These are phyloP conservation scores for Penicillium paradoxum DNA, from an alignment of 495 filamentous ascomycete species.

Conservation along the genomic window DNA sequence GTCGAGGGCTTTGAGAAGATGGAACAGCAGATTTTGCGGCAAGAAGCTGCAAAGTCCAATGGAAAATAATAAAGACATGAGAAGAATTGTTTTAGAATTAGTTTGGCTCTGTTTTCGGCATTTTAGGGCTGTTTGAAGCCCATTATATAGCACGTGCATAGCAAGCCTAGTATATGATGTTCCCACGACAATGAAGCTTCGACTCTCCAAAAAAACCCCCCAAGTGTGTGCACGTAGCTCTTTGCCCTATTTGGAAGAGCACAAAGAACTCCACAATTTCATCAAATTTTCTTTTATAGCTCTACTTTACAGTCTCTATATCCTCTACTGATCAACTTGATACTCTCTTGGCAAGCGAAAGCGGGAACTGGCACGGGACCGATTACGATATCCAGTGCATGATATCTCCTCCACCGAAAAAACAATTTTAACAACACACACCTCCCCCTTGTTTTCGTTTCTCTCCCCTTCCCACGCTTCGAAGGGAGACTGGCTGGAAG, in stretches of 20 bases:
- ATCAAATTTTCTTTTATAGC: not conserved
- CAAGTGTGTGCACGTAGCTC: not conserved
- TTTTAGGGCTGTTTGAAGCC: not conserved
- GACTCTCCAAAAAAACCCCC: not conserved
- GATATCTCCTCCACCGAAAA: constrained; percentile 27
- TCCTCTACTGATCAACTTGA: not conserved
- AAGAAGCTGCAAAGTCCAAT: constrained; percentile 16
- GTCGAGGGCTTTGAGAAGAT: constrained; percentile 74
- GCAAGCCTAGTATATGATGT: not conserved
- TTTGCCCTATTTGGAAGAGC: not conserved
- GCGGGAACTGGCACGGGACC: constrained; percentile 25
- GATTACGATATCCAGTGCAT: constrained; percentile 23
- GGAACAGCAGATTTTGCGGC: constrained; percentile 61
- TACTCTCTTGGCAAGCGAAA: constrained; percentile 13
- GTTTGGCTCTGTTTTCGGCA: not conserved
- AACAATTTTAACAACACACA: constrained; percentile 29
- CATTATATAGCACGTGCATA: not conserved
- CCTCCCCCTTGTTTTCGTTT: constrained; percentile 11
- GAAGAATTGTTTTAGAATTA: not conserved
- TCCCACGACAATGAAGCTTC: not conserved
- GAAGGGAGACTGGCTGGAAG: constrained; percentile 43
- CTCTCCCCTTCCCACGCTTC: constrained; percentile 21
- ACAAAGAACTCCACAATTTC: not conserved
- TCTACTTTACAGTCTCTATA: not conserved
- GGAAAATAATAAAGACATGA: not conserved